Conservation (phyloP, 2,329 filamentous ascomycete species). For the Penicillium sp. region DNA sequence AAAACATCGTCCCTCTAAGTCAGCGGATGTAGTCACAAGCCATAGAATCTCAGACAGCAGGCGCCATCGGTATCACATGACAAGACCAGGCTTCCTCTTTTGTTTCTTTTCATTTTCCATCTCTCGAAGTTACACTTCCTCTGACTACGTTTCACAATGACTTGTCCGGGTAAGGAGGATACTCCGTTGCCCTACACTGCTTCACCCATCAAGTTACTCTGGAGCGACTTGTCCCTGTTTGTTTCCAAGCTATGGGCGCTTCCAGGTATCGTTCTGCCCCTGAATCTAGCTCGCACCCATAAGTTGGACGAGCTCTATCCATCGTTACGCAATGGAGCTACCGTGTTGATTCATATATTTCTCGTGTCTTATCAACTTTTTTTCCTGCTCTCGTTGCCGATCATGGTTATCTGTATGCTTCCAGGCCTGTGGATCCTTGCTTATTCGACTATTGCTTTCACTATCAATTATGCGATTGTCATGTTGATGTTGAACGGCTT, state of each 20-base stretch:
- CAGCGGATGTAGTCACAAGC: background rate
- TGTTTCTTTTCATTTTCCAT: background rate
- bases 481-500: conserved; percentile 42
- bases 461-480: conserved; percentile 33
- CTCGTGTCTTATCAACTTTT: conserved; percentile 59
- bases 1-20: no score
- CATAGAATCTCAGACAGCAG: background rate
- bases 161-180: conserved; percentile 8
- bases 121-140: background rate
- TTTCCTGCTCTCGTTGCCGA: conserved; percentile 61
- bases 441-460: conserved; percentile 31
- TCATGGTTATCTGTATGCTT: conserved; percentile 48
- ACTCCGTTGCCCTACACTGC: conserved; percentile 40
- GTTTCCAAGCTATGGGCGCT: conserved; percentile 41
- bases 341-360: conserved; percentile 58
- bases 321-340: conserved; percentile 57
- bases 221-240: conserved; percentile 43
- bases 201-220: conserved; percentile 41
- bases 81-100: background rate
- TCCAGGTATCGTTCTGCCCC: conserved; percentile 62
- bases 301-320: conserved; percentile 64
- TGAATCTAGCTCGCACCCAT: conserved; percentile 54
- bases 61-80: conserved; percentile 6
- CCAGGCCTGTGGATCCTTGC: conserved; percentile 33
- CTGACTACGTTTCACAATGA: conserved; percentile 1